Conservation (phyloP, 176 grass and related monocot genomes). For the Poa annua region DNA sequence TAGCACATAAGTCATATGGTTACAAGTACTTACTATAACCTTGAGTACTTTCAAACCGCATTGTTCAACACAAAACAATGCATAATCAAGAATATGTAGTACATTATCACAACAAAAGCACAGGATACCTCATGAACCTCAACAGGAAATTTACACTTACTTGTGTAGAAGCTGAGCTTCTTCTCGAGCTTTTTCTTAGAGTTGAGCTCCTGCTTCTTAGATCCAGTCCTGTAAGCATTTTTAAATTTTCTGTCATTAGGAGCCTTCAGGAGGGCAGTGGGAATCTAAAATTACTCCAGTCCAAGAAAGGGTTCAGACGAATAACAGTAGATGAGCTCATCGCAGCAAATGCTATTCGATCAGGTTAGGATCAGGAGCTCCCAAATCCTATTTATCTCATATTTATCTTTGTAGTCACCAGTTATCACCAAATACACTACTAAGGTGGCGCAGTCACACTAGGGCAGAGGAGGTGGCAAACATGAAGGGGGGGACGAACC, state of each 20-base stretch:
- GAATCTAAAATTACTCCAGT: conserved; percentile 8
- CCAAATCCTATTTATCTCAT: not conserved
- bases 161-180: conserved; percentile 52
- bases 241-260: conserved; percentile 26
- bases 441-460: not conserved
- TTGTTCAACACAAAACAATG: conserved; percentile 20
- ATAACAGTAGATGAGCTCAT: not conserved
- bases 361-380: not conserved
- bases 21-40: not conserved
- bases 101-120: not conserved
- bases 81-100: not conserved
- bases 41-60: not conserved
- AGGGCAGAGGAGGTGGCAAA: not conserved
- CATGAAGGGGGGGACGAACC: not conserved
- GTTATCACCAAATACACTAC: not conserved
- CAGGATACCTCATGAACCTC: not conserved
- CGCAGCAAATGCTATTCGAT: not conserved
- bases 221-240: conserved; percentile 46
- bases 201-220: conserved; percentile 54
- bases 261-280: conserved; percentile 16
- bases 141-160: conserved; percentile 28
- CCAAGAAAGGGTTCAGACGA: not conserved
- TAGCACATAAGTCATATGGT: not conserved
- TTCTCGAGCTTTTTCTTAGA: conserved; percentile 58
- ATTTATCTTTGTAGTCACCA: not conserved